Conservation (phyloP, 441 rosid genomes). For the Aquilaria agallochum region DNA sequence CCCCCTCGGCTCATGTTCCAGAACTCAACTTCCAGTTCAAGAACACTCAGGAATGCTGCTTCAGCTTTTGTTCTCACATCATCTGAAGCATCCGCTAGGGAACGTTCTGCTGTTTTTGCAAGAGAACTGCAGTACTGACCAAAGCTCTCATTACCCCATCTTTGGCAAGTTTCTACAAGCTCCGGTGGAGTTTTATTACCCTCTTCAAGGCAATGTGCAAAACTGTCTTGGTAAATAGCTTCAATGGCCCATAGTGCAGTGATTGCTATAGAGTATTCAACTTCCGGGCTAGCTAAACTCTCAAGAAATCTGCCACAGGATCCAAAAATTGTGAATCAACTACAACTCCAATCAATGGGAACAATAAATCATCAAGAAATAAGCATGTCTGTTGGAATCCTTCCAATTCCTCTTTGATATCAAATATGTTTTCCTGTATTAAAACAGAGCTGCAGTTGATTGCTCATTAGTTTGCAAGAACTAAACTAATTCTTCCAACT, state of each 20-base stretch:
- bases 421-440: no score
- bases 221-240: conserved; percentile 51
- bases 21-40: conserved; percentile 47
- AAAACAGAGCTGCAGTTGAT: no score
- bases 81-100: conserved; percentile 31
- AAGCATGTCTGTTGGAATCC: no score
- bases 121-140: conserved; percentile 41
- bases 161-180: conserved; percentile 38
- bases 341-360: no score
- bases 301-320: conserved; percentile 36
- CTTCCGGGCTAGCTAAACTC: conserved; percentile 37
- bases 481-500: no score
- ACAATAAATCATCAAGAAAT: no score
- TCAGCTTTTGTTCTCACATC: conserved; percentile 36
- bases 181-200: conserved; percentile 32
- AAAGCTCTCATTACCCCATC: conserved; percentile 56
- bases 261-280: conserved; percentile 32
- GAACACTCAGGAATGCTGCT: conserved; percentile 27
- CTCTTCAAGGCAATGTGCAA: conserved; percentile 45
- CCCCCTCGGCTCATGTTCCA: conserved; percentile 52
- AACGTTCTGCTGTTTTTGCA: conserved; percentile 28
- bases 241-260: conserved; percentile 57
- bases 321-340: neutral
- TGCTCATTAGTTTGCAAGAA: no score
- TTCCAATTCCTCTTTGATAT: no score